Percentiles rank a stretch among this genome's conserved stretches.
These are phyloP conservation scores for barley (Hordeum vulgare) DNA, from an alignment of 176 grass and related monocot species.

Conservation along the genomic window DNA sequence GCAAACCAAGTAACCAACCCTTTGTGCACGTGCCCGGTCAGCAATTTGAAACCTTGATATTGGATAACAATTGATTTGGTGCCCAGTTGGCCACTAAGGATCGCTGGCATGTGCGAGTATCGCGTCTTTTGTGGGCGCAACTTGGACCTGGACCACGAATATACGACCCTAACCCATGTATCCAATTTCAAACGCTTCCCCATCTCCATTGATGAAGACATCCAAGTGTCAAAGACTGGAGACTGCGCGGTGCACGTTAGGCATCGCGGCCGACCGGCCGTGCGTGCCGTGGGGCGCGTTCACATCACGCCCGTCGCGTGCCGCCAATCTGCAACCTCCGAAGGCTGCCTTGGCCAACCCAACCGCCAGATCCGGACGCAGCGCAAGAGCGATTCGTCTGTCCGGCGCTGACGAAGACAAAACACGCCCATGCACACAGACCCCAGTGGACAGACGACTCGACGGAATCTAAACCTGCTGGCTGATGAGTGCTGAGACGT, in stretches of 20 bases:
- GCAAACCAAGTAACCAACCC: not conserved
- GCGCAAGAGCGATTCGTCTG: not conserved
- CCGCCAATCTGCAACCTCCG: not conserved
- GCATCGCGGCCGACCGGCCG: not conserved
- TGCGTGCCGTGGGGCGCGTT: not conserved
- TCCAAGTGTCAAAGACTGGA: too few relatives aligned
- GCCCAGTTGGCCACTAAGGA: not conserved
- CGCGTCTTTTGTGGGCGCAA: not conserved
- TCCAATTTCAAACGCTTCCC: too few relatives aligned
- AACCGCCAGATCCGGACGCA: not conserved
- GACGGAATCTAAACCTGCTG: not conserved
- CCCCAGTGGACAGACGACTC: not conserved
- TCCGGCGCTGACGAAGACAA: not conserved
- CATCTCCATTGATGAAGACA: too few relatives aligned
- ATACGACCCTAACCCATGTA: not conserved
- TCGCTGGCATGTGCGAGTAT: slow-evolving; percentile 2
- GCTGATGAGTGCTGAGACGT: not conserved
- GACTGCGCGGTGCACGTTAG: not conserved
- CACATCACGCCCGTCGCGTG: not conserved
- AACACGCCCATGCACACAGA: not conserved
- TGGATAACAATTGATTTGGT: not conserved
- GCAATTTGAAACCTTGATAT: too few relatives aligned
- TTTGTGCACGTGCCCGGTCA: too few relatives aligned
- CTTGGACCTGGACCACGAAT: not conserved
- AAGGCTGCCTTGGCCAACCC: not conserved